Evolutionary conservation across 2,329 filamentous ascomycete species (phyloP).

Genomic region (Arthrobotrys iridis): DNA sequence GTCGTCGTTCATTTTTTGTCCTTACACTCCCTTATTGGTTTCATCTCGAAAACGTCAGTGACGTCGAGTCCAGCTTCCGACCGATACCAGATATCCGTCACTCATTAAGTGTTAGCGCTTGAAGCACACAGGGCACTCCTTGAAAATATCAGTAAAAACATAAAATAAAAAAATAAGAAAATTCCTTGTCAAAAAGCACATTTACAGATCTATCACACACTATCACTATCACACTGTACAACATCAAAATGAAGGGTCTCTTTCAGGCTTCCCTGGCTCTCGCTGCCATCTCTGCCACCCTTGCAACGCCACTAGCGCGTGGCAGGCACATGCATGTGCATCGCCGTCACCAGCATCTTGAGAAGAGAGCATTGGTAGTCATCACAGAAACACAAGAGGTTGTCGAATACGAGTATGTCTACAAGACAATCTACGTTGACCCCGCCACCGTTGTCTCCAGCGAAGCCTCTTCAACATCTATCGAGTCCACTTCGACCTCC

Average conservation of each 20-base stretch:
- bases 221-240: background rate
- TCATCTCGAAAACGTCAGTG: conserved; percentile 47
- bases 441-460: background rate
- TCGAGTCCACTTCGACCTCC: conserved; percentile 1
- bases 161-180: background rate
- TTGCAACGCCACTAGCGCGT: conserved; percentile 25
- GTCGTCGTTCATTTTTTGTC: conserved; percentile 41
- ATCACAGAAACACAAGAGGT: conserved; percentile 47
- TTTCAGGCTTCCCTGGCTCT: conserved; percentile 37
- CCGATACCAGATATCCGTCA: conserved; percentile 43
- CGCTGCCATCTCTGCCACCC: conserved; percentile 21
- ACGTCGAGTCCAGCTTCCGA: conserved; percentile 37
- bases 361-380: conserved; percentile 46
- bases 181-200: conserved; percentile 3
- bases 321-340: conserved; percentile 20
- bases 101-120: conserved; percentile 28
- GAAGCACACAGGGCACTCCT: background rate
- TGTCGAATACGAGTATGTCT: conserved; percentile 47
- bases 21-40: conserved; percentile 42
- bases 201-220: background rate
- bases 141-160: background rate
- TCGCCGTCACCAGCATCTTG: conserved; percentile 34
- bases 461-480: background rate
- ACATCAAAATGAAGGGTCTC: conserved; percentile 43
- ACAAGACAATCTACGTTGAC: conserved; percentile 39